Conservation (phyloP, 768 basidiomycete genomes). For the Mycena galericulata region DNA sequence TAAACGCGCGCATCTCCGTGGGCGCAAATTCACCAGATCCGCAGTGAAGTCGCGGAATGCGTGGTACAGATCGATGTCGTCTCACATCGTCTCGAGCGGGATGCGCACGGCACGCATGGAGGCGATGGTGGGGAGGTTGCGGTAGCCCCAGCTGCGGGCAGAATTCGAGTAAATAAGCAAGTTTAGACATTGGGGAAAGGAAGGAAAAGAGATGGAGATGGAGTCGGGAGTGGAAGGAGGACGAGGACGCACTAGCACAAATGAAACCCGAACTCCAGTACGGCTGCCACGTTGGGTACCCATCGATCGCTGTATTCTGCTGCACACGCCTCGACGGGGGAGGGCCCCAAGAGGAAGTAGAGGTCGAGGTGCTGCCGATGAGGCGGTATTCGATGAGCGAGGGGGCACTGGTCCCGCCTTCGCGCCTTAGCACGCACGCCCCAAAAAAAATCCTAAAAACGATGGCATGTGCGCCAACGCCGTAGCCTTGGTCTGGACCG, state of each 20-base stretch:
- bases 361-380: slow-evolving; percentile 83
- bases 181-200: too few relatives aligned
- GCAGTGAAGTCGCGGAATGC: slow-evolving; percentile 75
- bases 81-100: slow-evolving; percentile 88
- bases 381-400: slow-evolving; percentile 79
- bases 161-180: too few relatives aligned
- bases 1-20: slow-evolving; percentile 67
- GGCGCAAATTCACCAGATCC: slow-evolving; percentile 73
- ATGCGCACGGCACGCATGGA: slow-evolving; percentile 73
- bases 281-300: slow-evolving; percentile 77
- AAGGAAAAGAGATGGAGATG: too few relatives aligned
- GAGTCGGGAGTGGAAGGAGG: too few relatives aligned
- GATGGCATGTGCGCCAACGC: too few relatives aligned
- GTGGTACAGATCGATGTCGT: slow-evolving; percentile 81
- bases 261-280: slow-evolving; percentile 85
- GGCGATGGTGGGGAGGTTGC: slow-evolving; percentile 54
- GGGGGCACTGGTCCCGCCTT: too few relatives aligned
- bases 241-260: too few relatives aligned
- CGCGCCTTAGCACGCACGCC: too few relatives aligned
- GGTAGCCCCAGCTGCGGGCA: slow-evolving; percentile 54
- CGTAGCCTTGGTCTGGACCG: too few relatives aligned
- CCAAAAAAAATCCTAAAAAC: too few relatives aligned
- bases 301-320: slow-evolving; percentile 75
- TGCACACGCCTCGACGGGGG: slow-evolving; percentile 67
- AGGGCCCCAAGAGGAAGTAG: slow-evolving; percentile 80